Percentiles rank a stretch among this genome's conserved stretches.
phyloP scores from a whole-genome alignment of 2,329 filamentous ascomycete species.

The Paramyrothecium roridum region DNA sequence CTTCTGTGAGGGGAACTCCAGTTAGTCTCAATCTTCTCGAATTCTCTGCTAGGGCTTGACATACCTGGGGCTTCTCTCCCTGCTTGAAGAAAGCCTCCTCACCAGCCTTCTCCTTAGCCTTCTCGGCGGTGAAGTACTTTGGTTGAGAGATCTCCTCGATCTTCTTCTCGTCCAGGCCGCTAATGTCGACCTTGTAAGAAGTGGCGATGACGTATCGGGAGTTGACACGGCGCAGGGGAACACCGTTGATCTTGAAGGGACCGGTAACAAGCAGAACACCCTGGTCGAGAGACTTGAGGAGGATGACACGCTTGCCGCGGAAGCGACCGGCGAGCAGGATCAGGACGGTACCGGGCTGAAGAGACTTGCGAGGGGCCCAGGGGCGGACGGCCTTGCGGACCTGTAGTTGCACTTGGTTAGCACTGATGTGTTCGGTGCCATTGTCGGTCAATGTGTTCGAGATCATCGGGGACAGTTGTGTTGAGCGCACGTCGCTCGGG shows the following conservation, averaged over 20 bases:
- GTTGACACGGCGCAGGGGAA: slow-evolving; percentile 93
- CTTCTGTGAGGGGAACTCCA: slow-evolving; percentile 63
- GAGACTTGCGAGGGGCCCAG: slow-evolving; percentile 81
- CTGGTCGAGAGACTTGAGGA: slow-evolving; percentile 96
- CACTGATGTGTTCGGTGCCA: slow-evolving; percentile 1
- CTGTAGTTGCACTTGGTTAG: slow-evolving; percentile 49
- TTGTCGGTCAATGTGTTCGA: background rate
- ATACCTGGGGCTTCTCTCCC: slow-evolving; percentile 94
- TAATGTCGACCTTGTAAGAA: slow-evolving; percentile 79
- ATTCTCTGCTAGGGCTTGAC: slow-evolving; percentile 24
- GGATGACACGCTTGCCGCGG: slow-evolving; percentile 99
- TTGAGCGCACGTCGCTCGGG: background rate
- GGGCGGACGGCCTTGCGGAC: slow-evolving; percentile 91
- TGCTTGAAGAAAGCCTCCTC: slow-evolving; percentile 99
- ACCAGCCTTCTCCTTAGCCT: slow-evolving; percentile 88
- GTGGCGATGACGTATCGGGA: slow-evolving; percentile 92
- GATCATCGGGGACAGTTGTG: background rate
- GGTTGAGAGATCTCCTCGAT: slow-evolving; percentile 70
- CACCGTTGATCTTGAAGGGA: slow-evolving; percentile 99
- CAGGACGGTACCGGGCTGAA: slow-evolving; percentile 92
- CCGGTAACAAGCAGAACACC: slow-evolving; percentile 98
- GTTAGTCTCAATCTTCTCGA: background rate
- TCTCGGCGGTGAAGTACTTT: slow-evolving; percentile 97
- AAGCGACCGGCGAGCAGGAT: slow-evolving; percentile 99
- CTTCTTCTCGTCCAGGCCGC: slow-evolving; percentile 87